phyloP scores from a whole-genome alignment of 306 rosid species.

The Prinsepia uniflora region DNA sequence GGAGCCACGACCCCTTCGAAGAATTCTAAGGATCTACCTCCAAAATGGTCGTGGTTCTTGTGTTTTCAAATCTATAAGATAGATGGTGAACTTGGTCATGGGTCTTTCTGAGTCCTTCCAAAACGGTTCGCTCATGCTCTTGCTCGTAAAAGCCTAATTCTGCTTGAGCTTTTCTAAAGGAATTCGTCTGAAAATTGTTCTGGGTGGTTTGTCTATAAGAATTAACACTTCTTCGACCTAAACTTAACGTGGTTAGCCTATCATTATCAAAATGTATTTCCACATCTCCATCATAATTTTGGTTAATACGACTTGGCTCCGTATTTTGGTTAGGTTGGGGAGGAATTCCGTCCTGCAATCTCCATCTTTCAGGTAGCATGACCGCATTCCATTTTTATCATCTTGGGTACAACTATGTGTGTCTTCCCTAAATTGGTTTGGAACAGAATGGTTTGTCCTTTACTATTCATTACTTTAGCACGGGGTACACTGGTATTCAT shows the following conservation, averaged over 20 bases:
- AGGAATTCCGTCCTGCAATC: neutral
- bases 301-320: neutral
- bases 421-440: neutral
- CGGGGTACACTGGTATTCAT: neutral
- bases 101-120: neutral
- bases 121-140: neutral
- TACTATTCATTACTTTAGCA: neutral
- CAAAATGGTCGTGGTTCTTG: neutral
- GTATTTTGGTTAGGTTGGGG: neutral
- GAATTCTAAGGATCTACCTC: too few species aligned
- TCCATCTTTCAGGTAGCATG: neutral
- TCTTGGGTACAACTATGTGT: neutral
- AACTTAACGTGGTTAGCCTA: too few species aligned
- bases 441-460: neutral
- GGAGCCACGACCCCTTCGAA: too few species aligned
- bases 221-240: neutral
- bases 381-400: neutral
- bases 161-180: neutral
- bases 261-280: neutral
- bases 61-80: neutral
- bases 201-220: neutral
- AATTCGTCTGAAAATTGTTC: neutral
- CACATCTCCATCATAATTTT: neutral
- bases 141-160: neutral
- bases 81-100: neutral